Evolutionary conservation across 495 filamentous ascomycete species (phyloP), one percentile per base, ranked within the genome.

Genomic region (Viridothelium virens): DNA sequence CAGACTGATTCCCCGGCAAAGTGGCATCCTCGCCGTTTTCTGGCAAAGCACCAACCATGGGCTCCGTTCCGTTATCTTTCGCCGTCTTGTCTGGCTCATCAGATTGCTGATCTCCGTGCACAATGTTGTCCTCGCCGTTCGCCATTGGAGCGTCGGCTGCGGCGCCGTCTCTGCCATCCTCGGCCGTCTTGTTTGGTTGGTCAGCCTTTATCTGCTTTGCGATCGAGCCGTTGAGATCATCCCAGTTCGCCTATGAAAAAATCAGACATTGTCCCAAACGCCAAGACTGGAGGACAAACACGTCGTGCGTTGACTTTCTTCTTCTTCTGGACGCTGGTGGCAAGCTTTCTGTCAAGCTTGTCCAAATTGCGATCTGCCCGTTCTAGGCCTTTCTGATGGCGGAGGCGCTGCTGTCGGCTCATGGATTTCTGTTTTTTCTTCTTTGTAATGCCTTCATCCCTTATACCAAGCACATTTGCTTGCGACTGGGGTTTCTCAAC

Each of bases 381-480:
- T 72, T 92, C 89, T 70, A 91, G 79, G 36, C 79, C 86, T 76
- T 87, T 89, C 71, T 90, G 84, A 38, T 89, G 83, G 59, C 91
- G 79, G 72, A 82, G 74, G 10, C 84, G 82, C 68, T 91, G 89
- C 65, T 85, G 85, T 69, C 82, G 80, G 63, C 85, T 87, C 67
- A 89, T 65, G 3, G 78, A 78, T 66, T 85, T 82, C 31, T 82
- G 81, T 66, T 85, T 83, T 37, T 82, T 78, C 70, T 85, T 82
- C 74, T 87, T 91, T 34, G 81, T 77, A 9, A 92, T 80, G 36
- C 90, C 89, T 25, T 83, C 80, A 65, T 77, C 81, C 64, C 81
- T 79, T 68, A 86, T 82, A n/a, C 84, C 78, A 34, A 92, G 82
- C 62, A 90, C 77, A 3, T 85, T 83, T 39, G 87, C 82, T 6